Percentiles rank a stretch among this genome's conserved stretches.
These are phyloP conservation scores for Gossypium herbaceum DNA, from an alignment of 345 rosid species.

Conservation along the genomic window DNA sequence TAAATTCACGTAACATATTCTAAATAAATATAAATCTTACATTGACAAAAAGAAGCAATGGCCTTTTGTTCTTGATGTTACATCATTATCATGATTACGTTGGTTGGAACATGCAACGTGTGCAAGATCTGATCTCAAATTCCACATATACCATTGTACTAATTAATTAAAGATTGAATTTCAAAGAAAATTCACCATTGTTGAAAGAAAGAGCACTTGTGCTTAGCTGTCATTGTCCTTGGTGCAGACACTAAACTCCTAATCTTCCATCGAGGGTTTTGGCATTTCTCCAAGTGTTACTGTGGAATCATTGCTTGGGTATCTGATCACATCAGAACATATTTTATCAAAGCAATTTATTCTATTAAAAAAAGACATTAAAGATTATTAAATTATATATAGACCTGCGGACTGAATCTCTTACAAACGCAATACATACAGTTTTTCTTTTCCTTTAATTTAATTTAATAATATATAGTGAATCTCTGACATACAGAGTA, in stretches of 20 bases:
- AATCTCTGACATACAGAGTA: background rate
- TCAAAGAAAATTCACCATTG: background rate
- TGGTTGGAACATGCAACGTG: background rate
- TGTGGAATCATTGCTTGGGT: background rate
- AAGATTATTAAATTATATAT: background rate
- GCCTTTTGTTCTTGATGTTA: background rate
- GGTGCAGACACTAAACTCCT: background rate
- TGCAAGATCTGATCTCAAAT: slow-evolving; percentile 6
- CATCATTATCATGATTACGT: background rate
- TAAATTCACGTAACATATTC: background rate
- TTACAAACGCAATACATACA: background rate
- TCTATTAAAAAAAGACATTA: background rate
- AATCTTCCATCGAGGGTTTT: background rate
- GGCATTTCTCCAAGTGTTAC: background rate
- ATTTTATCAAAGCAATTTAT: background rate
- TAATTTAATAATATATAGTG: background rate
- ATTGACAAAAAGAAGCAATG: background rate
- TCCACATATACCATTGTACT: background rate
- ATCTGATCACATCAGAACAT: background rate
- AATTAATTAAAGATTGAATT: background rate
- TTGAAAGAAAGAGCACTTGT: background rate
- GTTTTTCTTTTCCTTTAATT: background rate
- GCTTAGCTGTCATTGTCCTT: background rate
- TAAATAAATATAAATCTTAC: background rate
- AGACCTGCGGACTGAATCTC: background rate